Conservation (phyloP, 495 filamentous ascomycete genomes). For the Penicilliopsis zonata region DNA sequence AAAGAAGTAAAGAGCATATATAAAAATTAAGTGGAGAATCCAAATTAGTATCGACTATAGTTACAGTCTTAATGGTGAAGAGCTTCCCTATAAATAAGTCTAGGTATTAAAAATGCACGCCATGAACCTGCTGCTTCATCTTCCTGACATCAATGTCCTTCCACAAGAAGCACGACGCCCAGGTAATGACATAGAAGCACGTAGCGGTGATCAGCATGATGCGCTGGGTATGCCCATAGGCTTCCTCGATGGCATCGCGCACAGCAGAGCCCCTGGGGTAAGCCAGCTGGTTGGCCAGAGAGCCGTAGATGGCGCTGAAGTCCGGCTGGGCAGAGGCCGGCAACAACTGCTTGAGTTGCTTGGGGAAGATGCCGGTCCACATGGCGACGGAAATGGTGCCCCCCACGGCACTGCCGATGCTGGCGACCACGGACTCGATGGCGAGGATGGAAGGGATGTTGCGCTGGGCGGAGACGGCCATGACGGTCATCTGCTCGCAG, state of each 20-base stretch:
- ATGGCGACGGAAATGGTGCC: constrained; percentile 53
- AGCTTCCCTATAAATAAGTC: too few species aligned
- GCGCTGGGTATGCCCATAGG: neutral
- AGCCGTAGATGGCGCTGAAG: constrained; percentile 33
- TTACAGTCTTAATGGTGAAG: too few species aligned
- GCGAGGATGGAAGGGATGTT: constrained; percentile 62
- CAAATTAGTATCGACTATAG: too few species aligned
- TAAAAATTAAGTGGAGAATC: too few species aligned
- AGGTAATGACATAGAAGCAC: constrained; percentile 1
- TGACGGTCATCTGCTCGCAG: constrained; percentile 59
- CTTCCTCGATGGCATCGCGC: neutral
- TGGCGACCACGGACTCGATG: constrained; percentile 50
- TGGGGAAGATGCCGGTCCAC: constrained; percentile 54
- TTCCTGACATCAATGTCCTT: neutral
- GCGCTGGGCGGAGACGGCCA: constrained; percentile 51
- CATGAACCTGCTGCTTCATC: neutral
- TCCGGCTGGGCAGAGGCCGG: constrained; percentile 32
- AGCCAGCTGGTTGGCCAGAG: too few species aligned
- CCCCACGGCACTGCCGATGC: constrained; percentile 60
- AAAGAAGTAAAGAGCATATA: too few species aligned
- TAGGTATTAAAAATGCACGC: too few species aligned
- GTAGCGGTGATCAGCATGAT: neutral
- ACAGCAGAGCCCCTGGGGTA: neutral
- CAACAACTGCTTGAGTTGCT: constrained; percentile 30
- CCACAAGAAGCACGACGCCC: neutral